A percentile compares a stretch with the other conserved stretches of the same genome.
Conservation (phyloP, 768 basidiomycete genomes). For the Rhizopogon rudus region DNA sequence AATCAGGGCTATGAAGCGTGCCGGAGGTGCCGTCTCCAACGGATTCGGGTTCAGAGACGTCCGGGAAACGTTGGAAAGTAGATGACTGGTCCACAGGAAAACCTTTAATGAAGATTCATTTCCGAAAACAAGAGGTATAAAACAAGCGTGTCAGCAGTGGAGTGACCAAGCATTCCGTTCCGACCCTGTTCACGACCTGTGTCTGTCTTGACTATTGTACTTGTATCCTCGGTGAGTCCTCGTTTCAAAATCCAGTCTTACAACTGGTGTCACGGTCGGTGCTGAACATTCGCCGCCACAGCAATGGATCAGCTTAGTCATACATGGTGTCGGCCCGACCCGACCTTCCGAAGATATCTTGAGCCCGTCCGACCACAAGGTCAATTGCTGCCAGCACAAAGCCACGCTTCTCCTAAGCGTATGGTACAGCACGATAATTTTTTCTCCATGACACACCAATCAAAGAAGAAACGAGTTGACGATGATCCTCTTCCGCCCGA, state of each 20-base stretch:
- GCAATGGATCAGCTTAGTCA: conserved; percentile 31
- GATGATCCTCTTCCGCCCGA: conserved; percentile 50
- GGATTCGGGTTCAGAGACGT: conserved; percentile 27
- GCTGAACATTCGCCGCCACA: background rate
- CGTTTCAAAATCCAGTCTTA: background rate
- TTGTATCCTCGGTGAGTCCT: background rate
- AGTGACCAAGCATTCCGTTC: background rate
- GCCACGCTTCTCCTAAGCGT: conserved; percentile 14
- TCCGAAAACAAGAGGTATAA: conserved; percentile 17
- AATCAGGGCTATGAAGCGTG: conserved; percentile 22
- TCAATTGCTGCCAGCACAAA: conserved; percentile 15
- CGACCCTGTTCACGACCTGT: background rate
- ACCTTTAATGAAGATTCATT: conserved; percentile 24
- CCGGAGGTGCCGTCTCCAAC: conserved; percentile 19
- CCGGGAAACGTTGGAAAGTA: conserved; percentile 17
- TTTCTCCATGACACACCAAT: conserved; percentile 45
- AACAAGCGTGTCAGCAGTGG: background rate
- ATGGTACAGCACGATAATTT: conserved; percentile 38
- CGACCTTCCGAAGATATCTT: conserved; percentile 29
- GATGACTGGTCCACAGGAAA: conserved; percentile 21
- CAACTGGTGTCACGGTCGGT: background rate
- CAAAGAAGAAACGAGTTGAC: conserved; percentile 76
- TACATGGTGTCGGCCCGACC: conserved; percentile 29
- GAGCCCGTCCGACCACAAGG: conserved; percentile 15
- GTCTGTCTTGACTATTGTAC: background rate